Base-by-base conservation (phyloP, 306 rosid species). In the Dalbergia cultrata region DNA sequence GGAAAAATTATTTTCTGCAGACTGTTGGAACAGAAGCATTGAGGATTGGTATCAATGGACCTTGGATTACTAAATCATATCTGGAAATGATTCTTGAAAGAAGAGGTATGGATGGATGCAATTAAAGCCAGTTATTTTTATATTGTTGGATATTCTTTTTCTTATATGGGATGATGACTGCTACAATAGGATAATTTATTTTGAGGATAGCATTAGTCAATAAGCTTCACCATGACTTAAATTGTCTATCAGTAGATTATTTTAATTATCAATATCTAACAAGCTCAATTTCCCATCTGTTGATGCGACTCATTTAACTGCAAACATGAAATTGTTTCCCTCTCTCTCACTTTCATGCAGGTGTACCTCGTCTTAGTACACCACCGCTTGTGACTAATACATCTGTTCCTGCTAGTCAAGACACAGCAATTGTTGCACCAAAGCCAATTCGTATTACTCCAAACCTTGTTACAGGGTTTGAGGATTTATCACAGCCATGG, bases 351-450 rank as follows among this genome's bases (percentile, higher is more conserved):
- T 78, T 87, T 59, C 49, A 41, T 90, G 88, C 91, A 95, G 99
- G 99, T 35, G 99, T 95, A 68, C 99, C 99, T 72, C 99, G 99
- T 77, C 97, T 95, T 68, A 95, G 92, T 87, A 90, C 99, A 69
- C 99, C 99, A 10, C 99, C 99, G 67, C 97, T 87, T 69, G 81
- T 95, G 87, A 66, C 94, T 45, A 91, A 76, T 87, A 41, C 85
- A 68, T 65, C 95, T 80, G 77, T 68, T 71, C 43, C 87, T 84
- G 84, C 80, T 76, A 88, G 83, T 83, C 97, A 80, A 87, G 99
- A 93, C 84, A 86, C 86, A 77, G 57, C 60, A 13, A 82, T 91
- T 7, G 41, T 81, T 86, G 97, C 97, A n/a, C 99, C 99, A 61
- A 93, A 82, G 87, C 99, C 99, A 76, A 95, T 95, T 72, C 98